Evolutionary conservation across 2,329 filamentous ascomycete genomes (phyloP), one percentile per base, ranked within the genome.

Genomic region (Domatiomyces globalis): DNA sequence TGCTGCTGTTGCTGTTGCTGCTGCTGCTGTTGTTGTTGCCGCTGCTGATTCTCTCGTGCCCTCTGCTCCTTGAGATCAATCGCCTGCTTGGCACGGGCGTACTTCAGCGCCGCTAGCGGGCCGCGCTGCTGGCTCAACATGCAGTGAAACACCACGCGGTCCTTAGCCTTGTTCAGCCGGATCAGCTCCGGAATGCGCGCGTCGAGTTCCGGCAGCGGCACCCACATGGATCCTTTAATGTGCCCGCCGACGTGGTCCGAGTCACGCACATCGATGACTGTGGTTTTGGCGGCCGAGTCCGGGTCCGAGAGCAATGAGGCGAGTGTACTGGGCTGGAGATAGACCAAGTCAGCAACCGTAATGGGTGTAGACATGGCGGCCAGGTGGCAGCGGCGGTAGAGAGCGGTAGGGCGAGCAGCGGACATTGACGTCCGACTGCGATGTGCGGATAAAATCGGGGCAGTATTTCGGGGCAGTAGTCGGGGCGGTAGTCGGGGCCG

Each of bases 81-180:
- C 43, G 69, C 67, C 44, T 69, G 67, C 18, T 60, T 60, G 4
- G 69, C 71, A 4, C 69, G 64, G 0, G 63, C 64, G 66, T 95
- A 96, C 62, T 77, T 75, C 60, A 95, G 69, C 2, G 92, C 92
- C 2, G 90, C 88, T 48, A 78, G 78, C 0, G 92, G 92, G 0
- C 92, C 92, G 0, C 92, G 77, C 70, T 95, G 85, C 71, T 96
- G 92, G 59, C 84, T 90, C 51, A 96, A 73, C 17, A 86, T 85
- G 69, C 92, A 98, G 71, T 98, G 92, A 67, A 98, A 98, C 1
- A 98, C 79, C 12, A 98, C 87, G 9, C 77, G 83, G 51, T 92
- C 79, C 67, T 87, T 88, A 63, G 83, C 80, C 58, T 80, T 73
- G 46, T 95, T 77, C 44, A 77, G 81, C 51, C 87, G 80, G 10